A percentile compares a stretch with the other conserved stretches of the same genome.
Evolutionary conservation across 352 stramenopile species (phyloP).

Genomic region (Globisporangium polare): DNA sequence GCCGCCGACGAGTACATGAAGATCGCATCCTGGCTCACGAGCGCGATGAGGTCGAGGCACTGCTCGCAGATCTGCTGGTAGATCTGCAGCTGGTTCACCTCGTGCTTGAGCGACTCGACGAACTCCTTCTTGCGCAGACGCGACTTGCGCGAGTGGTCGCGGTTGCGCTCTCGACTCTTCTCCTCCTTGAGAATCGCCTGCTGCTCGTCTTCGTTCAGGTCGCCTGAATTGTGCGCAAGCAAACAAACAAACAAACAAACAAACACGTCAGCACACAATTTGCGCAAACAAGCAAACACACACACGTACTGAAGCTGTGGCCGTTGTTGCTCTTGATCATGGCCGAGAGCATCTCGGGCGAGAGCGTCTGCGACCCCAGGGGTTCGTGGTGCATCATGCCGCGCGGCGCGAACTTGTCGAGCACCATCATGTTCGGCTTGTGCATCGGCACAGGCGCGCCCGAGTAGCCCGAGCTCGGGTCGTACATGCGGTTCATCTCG

Average conservation of each 20-base stretch:
- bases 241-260: conserved; percentile 7
- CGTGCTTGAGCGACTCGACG: conserved; percentile 91
- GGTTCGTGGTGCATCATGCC: conserved; percentile 29
- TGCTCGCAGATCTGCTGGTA: conserved; percentile 86
- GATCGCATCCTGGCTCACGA: conserved; percentile 59
- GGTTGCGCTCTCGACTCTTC: conserved; percentile 90
- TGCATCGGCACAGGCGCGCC: conserved; percentile 41
- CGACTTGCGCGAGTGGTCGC: conserved; percentile 94
- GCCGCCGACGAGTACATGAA: conserved; percentile 68
- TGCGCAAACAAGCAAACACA: conserved; percentile 2
- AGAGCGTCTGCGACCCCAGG: conserved; percentile 75
- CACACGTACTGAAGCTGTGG: conserved; percentile 40
- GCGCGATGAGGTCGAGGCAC: conserved; percentile 72
- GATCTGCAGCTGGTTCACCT: conserved; percentile 79
- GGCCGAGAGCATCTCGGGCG: conserved; percentile 71
- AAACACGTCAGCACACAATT: not conserved
- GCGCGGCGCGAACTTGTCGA: conserved; percentile 16
- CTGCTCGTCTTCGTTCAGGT: conserved; percentile 78
- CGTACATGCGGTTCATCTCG: conserved; percentile 69
- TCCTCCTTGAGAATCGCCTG: conserved; percentile 78
- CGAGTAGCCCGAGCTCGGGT: conserved; percentile 47
- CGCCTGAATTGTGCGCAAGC: conserved; percentile 31
- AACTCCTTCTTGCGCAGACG: conserved; percentile 94
- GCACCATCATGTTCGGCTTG: conserved; percentile 23
- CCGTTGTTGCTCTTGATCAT: conserved; percentile 82